Conservation (phyloP, 352 stramenopile species). For the Thalassiosira hispida region DNA sequence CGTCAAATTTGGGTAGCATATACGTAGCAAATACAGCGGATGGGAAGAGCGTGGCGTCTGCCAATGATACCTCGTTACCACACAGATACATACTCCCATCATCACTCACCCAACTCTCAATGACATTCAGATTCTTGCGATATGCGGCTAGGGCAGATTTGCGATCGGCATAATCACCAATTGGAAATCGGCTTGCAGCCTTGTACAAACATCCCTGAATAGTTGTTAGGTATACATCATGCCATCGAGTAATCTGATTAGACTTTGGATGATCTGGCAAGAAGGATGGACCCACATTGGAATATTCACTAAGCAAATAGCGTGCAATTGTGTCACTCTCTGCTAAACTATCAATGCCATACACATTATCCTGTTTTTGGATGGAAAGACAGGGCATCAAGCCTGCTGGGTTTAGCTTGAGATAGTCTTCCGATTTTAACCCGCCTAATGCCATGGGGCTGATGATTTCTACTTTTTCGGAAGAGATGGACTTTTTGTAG, state of each 20-base stretch:
- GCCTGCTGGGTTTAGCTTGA: conserved; percentile 79
- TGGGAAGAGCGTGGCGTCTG: conserved; percentile 86
- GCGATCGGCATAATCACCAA: conserved; percentile 53
- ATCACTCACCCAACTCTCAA: conserved; percentile 63
- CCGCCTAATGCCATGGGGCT: conserved; percentile 77
- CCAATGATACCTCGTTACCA: conserved; percentile 85
- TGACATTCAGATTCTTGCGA: conserved; percentile 50
- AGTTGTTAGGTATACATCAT: conserved; percentile 86
- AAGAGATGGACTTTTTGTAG: conserved; percentile 83
- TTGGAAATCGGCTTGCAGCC: conserved; percentile 42
- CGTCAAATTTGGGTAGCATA: conserved; percentile 88
- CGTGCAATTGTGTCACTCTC: conserved; percentile 86
- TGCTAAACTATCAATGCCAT: conserved; percentile 59
- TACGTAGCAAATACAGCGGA: conserved; percentile 83
- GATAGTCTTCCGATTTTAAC: conserved; percentile 82
- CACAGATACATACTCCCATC: conserved; percentile 79
- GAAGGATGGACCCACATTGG: conserved; percentile 78
- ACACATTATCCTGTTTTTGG: conserved; percentile 34
- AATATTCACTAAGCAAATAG: conserved; percentile 84
- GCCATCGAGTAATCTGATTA: conserved; percentile 83
- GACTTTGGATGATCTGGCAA: conserved; percentile 75
- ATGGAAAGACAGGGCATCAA: conserved; percentile 82
- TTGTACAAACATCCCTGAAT: conserved; percentile 86
- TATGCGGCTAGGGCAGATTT: conserved; percentile 55
- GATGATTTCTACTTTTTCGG: conserved; percentile 77